Evolutionary conservation across 2,329 filamentous ascomycete genomes (phyloP), one percentile per base, ranked within the genome.

Genomic region (Ophiostoma perfectum): DNA sequence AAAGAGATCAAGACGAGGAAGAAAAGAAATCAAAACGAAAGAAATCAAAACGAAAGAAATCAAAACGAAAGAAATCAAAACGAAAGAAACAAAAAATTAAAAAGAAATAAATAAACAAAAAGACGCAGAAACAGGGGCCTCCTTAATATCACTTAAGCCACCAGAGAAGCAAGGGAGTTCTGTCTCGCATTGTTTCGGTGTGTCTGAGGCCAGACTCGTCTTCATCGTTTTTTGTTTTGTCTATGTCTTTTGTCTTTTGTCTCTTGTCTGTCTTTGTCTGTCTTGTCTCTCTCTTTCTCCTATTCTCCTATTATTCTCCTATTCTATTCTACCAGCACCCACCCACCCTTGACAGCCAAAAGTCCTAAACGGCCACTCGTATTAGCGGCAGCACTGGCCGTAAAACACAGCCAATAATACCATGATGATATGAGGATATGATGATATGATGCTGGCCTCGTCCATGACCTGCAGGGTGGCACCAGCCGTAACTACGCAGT

Each of bases 311-410:
- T 27, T 27, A 27, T 27, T 27, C 18, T 36, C 16, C 49, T 52
- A 18, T 9, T 14, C 18, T 27, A 27, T 27, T 27, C 27, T 27
- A 2, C 27, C 27, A 27, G 55, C 27, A 62, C 27, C 55, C 55
- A 62, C 55, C 39, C 55, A 62, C 55, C 38, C 55, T 36, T 62
- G 55, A 62, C 55, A 62, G 49, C 49, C 18, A 27, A 27, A 27
- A 27, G 45, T 14, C 45, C 12, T 47, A 47, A 45, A 45, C 42
- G 45, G 9, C n/a, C 12, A 47, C 27, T 27, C 27, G 27, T 27
- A 27, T 27, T 27, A 27, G 27, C 27, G 27, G 27, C 27, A 27
- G 27, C 27, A 27, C 27, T 27, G 27, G 27, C 27, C 27, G 27
- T 27, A 27, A 27, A 27, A 27, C 27, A 27, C 27, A 27, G 27